Percentiles rank a stretch among this genome's conserved stretches.
Conservation (phyloP, 2,329 filamentous ascomycete species). For the Microdochium bolleyi region DNA sequence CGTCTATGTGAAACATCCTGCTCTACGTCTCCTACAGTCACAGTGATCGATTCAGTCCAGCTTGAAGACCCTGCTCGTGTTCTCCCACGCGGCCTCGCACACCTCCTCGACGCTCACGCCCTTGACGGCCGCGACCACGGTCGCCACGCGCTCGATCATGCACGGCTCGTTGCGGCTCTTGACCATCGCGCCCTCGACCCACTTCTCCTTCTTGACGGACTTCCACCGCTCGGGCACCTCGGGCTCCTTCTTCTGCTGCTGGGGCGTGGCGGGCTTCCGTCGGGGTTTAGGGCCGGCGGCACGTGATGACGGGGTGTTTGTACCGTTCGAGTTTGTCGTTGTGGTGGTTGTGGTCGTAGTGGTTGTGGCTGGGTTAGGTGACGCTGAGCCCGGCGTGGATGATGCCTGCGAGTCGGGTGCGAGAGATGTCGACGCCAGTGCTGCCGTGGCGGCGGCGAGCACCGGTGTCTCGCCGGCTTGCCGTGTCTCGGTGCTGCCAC, state of each 20-base stretch:
- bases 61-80: constrained; percentile 73
- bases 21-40: too few relatives aligned
- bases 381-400: not conserved
- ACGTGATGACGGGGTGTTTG: constrained; percentile 23
- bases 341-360: not conserved
- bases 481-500: not conserved
- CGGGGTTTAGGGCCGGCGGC: not conserved
- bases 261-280: constrained; percentile 29
- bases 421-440: constrained; percentile 2
- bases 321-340: constrained; percentile 9
- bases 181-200: constrained; percentile 78
- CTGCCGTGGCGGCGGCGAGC: constrained; percentile 5
- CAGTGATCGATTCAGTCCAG: constrained; percentile 42
- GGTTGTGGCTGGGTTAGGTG: not conserved
- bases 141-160: constrained; percentile 78
- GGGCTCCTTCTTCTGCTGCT: constrained; percentile 49
- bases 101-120: constrained; percentile 72
- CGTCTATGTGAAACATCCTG: too few relatives aligned
- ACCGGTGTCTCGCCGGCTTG: not conserved
- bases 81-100: constrained; percentile 77
- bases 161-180: constrained; percentile 94
- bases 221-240: constrained; percentile 68
- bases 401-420: constrained; percentile 5
- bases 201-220: constrained; percentile 93
- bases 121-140: constrained; percentile 81